These are phyloP conservation scores for Plasmodium chabaudi DNA, from an alignment of 169 alveolate genomes.

Conservation along the genomic window DNA sequence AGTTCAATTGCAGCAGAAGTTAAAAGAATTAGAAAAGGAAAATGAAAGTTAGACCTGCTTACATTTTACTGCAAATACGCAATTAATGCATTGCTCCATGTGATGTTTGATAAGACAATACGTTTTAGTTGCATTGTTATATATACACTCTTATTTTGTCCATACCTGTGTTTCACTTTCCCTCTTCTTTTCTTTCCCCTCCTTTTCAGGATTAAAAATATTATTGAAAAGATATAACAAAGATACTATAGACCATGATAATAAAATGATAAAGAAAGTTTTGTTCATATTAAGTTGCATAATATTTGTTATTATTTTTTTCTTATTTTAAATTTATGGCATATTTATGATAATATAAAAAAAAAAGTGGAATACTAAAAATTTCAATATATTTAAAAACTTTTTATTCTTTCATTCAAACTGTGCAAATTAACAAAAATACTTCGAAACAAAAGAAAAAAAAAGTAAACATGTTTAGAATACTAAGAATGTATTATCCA, in stretches of 20 bases:
- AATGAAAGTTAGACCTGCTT: conserved; percentile 39
- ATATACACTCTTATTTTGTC: neutral
- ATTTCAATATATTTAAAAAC: neutral
- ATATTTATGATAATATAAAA: neutral
- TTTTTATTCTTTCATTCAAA: neutral
- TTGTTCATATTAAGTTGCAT: conserved; percentile 30
- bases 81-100: neutral
- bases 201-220: conserved; percentile 39
- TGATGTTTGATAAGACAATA: no score
- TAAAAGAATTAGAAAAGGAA: conserved; percentile 61
- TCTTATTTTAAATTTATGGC: conserved; percentile 34
- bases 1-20: conserved; percentile 68
- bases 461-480: neutral
- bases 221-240: conserved; percentile 60
- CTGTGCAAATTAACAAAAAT: no score
- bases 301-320: conserved; percentile 57
- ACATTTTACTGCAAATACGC: neutral
- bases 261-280: conserved; percentile 44
- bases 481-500: neutral
- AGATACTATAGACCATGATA: conserved; percentile 53
- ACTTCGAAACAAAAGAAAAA: neutral
- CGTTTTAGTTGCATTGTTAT: neutral
- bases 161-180: neutral
- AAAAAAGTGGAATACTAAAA: neutral
- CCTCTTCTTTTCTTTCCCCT: neutral